Base-by-base conservation (phyloP, 2,329 filamentous ascomycete genomes). In the Trichocomaceae sp. region DNA sequence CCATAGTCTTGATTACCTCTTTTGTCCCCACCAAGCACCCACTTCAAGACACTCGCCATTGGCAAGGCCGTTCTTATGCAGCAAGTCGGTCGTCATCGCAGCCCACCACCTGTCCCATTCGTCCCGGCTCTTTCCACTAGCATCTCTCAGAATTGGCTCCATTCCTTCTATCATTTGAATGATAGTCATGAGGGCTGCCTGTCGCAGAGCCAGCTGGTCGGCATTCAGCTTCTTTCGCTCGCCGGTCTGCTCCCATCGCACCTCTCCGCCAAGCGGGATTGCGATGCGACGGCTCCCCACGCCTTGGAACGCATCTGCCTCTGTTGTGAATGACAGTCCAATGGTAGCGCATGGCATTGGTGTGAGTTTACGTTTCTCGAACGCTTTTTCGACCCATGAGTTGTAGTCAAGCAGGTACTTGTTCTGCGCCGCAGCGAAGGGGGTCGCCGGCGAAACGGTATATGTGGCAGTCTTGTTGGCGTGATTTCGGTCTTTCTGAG, bases 51-150 rank as follows among this genome's bases (percentile, higher is more conserved):
- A 95, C 71, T 96, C 91, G 47, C 91, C 90, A 76, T 84, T 90
- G 47, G 82, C 84, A 17, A 88, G 85, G 19, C 88, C 88, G 53
- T 84, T 85, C 58, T 92, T 86, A 68, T 86, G 84, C 66, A 95
- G 79, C 64, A 96, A 72, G 70, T 93, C 87, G 47, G 83, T 82
- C 80, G 90, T 92, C 86, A 96, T 88, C 70, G 86, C 88, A 41
- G 85, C 84, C 73, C 88, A 83, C 91, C 91, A 96, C 42, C 83
- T 78, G 69, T 95, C 88, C 90, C 90, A 96, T 73, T 96, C 91
- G 62, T 95, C 90, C 66, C 88, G 83, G 64, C 86, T 89, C 77
- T 95, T 95, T 13, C 86, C 87, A 65, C 87, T 95, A 46, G 84
- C 83, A 64, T 95, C 87, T 62, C 87, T 83, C 62, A 96, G 75